A percentile compares a stretch with the other conserved stretches of the same genome.
Conservation (phyloP, 495 filamentous ascomycete species). For the Aspergillus baeticus region DNA sequence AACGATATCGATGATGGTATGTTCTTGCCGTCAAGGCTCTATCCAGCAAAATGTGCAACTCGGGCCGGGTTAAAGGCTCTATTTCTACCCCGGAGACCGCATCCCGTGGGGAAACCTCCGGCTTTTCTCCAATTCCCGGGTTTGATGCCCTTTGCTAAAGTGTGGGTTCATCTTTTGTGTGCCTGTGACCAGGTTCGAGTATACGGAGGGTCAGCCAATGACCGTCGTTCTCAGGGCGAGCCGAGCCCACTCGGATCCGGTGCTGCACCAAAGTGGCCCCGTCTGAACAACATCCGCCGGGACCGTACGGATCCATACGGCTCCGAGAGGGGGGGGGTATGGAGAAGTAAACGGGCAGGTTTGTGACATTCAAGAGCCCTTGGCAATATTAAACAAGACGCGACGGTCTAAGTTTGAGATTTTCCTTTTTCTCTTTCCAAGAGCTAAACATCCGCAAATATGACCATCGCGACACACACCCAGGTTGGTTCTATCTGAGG, state of each 20-base stretch:
- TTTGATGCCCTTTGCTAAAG: background rate
- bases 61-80: background rate
- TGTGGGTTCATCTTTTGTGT: background rate
- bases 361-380: no score
- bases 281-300: no score
- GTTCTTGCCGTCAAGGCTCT: background rate
- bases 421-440: background rate
- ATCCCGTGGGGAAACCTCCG: constrained; percentile 1
- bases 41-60: no score
- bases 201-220: background rate
- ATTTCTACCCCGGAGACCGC: constrained; percentile 6
- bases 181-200: no score
- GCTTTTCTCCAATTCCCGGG: background rate
- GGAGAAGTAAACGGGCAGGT: no score
- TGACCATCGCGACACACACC: background rate
- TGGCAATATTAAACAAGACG: no score
- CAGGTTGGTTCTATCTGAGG: background rate
- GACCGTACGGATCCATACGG: no score
- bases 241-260: background rate
- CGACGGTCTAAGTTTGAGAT: no score
- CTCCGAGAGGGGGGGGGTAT: no score
- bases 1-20: no score
- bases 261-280: no score
- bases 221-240: background rate
- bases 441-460: background rate